Base-by-base conservation (phyloP, 257 asterid genomes). In the Agastache rugosa region DNA sequence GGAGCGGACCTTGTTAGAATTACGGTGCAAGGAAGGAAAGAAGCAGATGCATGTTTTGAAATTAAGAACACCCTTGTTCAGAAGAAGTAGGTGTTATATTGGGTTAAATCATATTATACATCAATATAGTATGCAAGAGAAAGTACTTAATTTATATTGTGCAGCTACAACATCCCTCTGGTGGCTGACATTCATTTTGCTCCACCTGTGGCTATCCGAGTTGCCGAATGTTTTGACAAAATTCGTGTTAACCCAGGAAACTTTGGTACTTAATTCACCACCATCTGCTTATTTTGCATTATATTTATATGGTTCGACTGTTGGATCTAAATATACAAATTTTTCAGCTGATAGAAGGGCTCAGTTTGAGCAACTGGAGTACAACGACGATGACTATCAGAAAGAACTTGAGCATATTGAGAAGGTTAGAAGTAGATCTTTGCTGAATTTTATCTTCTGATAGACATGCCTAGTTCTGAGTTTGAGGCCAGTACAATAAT, bases 131-230 rank as follows among this genome's bases (percentile, higher is more conserved):
- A 68, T 45, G 25, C 65, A 63, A 45, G n/a, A 78, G 55, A 8
- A 54, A 67, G 61, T 75, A 56, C 67, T 75, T 41, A 42, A 55
- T 56, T 75, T 31, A 39, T 44, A 17, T 62, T 10, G 0, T 75
- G 63, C 79, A 75, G 79, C 74, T 75, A 75, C 42, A 75, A 67
- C 63, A 75, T 75, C 59, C 79, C 99, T 77, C 87, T 95, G 85
- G 99, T 95, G 63, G 98, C 99, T 10, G 99, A 95, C 81, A 95
- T 95, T 78, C 99, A 95, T 83, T 95, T 95, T 75, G 97, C 99
- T 55, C 99, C 98, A 80, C 72, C 98, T n/a, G 80, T 92, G 81
- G 99, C 99, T 4, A 66, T 95, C 82, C 89, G 98, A 80, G 96
- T 95, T 75, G 88, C 97, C 15, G 99, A 95, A 76, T 95, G 99